A percentile compares a stretch with the other conserved stretches of the same genome.
These are phyloP conservation scores for Septoria linicola DNA, from an alignment of 2,329 filamentous ascomycete genomes.

Conservation along the genomic window DNA sequence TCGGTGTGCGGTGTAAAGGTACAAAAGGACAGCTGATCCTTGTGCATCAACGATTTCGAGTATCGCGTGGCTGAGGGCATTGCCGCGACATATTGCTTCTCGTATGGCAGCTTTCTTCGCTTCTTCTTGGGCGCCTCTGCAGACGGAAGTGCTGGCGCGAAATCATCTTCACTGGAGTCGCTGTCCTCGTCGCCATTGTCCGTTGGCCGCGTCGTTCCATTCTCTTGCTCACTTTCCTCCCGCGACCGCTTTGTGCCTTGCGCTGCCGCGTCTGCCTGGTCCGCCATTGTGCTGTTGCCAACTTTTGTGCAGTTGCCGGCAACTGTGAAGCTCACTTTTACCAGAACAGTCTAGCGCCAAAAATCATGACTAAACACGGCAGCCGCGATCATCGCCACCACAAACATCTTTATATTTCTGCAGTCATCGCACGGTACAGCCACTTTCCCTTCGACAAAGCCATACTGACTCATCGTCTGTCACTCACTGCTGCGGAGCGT, in stretches of 20 bases:
- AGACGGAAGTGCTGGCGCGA: conserved; percentile 86
- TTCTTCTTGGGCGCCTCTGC: conserved; percentile 77
- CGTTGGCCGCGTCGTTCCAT: neutral
- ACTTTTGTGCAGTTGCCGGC: neutral
- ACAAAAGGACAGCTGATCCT: conserved; percentile 85
- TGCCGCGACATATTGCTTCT: conserved; percentile 90
- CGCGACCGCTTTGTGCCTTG: conserved; percentile 35
- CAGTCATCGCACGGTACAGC: no score
- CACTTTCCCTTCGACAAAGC: neutral
- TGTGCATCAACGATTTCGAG: conserved; percentile 97
- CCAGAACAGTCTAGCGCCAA: neutral
- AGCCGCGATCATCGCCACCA: neutral
- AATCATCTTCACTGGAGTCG: conserved; percentile 68
- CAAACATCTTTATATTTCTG: no score
- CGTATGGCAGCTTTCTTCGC: conserved; percentile 83
- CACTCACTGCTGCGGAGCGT: conserved; percentile 5
- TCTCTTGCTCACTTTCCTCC: conserved; percentile 28
- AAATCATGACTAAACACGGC: neutral
- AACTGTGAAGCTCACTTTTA: neutral
- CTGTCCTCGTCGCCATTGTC: conserved; percentile 39
- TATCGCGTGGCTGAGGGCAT: conserved; percentile 79
- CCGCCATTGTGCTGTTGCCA: conserved; percentile 19
- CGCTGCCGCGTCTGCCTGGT: conserved; percentile 16
- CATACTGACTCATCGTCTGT: conserved; percentile 12
- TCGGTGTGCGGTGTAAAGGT: conserved; percentile 89